Conservation (phyloP, 768 basidiomycete species). For the Rhizopogon salebrosus region DNA sequence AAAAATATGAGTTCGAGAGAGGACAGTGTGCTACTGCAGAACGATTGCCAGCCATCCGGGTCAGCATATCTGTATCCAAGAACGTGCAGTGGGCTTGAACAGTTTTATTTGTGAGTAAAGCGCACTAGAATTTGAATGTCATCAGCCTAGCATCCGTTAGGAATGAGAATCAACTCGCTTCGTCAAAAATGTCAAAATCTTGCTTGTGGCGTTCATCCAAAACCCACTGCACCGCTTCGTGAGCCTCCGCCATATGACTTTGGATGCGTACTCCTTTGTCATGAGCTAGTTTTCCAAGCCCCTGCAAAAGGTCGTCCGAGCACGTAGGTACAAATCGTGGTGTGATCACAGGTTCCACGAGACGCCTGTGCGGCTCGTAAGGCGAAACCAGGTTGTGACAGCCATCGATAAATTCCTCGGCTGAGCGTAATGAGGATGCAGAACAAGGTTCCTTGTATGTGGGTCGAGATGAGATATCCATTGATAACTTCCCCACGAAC, state of each 20-base stretch:
- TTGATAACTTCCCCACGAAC: slow-evolving; percentile 86
- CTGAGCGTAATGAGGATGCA: slow-evolving; percentile 43
- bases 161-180: slow-evolving; percentile 32
- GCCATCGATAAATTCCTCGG: slow-evolving; percentile 48
- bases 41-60: slow-evolving; percentile 41
- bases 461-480: slow-evolving; percentile 73
- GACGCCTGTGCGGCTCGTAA: slow-evolving; percentile 39
- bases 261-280: slow-evolving; percentile 53
- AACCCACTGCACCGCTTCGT: slow-evolving; percentile 74
- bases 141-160: background rate
- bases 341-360: slow-evolving; percentile 80
- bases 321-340: slow-evolving; percentile 91
- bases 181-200: slow-evolving; percentile 74
- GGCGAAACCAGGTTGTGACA: slow-evolving; percentile 38
- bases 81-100: slow-evolving; percentile 91
- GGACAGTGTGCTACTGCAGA: slow-evolving; percentile 84
- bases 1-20: slow-evolving; percentile 86
- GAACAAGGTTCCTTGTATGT: slow-evolving; percentile 66
- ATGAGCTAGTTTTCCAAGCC: slow-evolving; percentile 52
- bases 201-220: slow-evolving; percentile 49
- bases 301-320: slow-evolving; percentile 61
- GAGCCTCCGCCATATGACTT: slow-evolving; percentile 79
- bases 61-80: slow-evolving; percentile 47
- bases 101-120: slow-evolving; percentile 57
- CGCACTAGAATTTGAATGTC: slow-evolving; percentile 33